A percentile compares a stretch with the other conserved stretches of the same genome.
These are phyloP conservation scores for Trichosanthes cucumerina DNA, from an alignment of 306 rosid genomes.

Conservation along the genomic window DNA sequence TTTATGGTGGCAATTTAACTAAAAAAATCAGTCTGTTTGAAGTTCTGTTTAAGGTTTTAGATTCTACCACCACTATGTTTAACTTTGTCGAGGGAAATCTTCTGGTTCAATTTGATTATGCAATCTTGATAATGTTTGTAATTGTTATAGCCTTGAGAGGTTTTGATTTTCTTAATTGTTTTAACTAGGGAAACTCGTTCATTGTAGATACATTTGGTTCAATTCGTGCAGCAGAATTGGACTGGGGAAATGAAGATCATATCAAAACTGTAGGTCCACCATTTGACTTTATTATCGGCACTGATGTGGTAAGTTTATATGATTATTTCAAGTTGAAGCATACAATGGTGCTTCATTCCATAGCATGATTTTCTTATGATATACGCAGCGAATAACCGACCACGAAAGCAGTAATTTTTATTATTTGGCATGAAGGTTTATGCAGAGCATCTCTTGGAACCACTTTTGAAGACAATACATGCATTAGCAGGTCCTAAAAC, in stretches of 20 bases:
- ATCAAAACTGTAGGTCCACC: constrained; percentile 75
- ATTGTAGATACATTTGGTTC: constrained; percentile 74
- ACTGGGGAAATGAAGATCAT: constrained; percentile 80
- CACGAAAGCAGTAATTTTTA: neutral
- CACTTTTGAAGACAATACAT: constrained; percentile 61
- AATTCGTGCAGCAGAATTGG: constrained; percentile 64
- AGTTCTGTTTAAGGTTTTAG: neutral
- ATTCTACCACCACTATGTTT: neutral
- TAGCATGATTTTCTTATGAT: neutral
- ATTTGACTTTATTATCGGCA: constrained; percentile 83
- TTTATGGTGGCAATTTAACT: neutral
- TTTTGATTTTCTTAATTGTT: neutral
- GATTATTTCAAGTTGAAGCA: neutral
- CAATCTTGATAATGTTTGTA: neutral
- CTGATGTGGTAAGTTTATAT: constrained; percentile 63
- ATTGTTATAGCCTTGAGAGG: neutral
- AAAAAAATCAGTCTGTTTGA: neutral
- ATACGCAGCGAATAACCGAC: neutral
- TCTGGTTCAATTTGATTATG: neutral
- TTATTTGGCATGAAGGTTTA: constrained; percentile 40
- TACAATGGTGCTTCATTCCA: neutral
- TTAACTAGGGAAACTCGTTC: constrained; percentile 17
- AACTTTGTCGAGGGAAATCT: neutral
- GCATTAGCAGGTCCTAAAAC: constrained; percentile 89
- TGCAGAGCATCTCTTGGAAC: constrained; percentile 80